phyloP scores from a whole-genome alignment of 2,329 filamentous ascomycete genomes.

The Alternaria metachromatica region DNA sequence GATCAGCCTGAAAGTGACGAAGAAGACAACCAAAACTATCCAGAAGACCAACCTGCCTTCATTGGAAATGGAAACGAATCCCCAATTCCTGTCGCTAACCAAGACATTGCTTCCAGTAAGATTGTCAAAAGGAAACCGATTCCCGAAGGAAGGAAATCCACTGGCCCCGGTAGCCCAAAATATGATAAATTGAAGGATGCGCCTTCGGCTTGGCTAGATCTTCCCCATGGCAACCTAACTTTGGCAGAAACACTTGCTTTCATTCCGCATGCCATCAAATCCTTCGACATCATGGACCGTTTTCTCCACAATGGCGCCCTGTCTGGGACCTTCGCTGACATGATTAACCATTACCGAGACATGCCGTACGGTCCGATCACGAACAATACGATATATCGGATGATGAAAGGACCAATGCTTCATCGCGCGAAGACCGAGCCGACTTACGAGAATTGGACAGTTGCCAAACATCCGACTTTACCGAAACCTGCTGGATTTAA shows the following conservation, averaged over 20 bases:
- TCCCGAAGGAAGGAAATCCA: background rate
- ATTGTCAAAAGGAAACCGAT: background rate
- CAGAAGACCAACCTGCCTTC: background rate
- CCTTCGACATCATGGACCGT: slow-evolving; percentile 31
- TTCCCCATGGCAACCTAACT: slow-evolving; percentile 34
- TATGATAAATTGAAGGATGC: slow-evolving; percentile 26
- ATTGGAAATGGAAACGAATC: background rate
- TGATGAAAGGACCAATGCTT: slow-evolving; percentile 25
- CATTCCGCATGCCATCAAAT: slow-evolving; percentile 31
- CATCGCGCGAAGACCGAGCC: slow-evolving; percentile 13
- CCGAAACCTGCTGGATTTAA: slow-evolving; percentile 15
- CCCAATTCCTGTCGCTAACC: background rate
- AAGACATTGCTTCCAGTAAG: background rate
- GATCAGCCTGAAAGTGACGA: slow-evolving; percentile 2
- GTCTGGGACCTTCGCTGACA: slow-evolving; percentile 1
- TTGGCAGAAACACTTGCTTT: slow-evolving; percentile 34
- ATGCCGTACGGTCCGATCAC: slow-evolving; percentile 15
- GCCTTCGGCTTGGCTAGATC: slow-evolving; percentile 20
- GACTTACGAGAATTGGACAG: slow-evolving; percentile 23
- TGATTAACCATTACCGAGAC: slow-evolving; percentile 28
- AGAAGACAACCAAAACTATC: background rate
- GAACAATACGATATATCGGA: slow-evolving; percentile 23
- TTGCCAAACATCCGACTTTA: slow-evolving; percentile 13
- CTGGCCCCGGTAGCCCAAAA: background rate
- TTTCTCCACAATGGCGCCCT: slow-evolving; percentile 30